Evolutionary conservation across 2,329 filamentous ascomycete genomes (phyloP).

Genomic region (Colletotrichum simmondsii): DNA sequence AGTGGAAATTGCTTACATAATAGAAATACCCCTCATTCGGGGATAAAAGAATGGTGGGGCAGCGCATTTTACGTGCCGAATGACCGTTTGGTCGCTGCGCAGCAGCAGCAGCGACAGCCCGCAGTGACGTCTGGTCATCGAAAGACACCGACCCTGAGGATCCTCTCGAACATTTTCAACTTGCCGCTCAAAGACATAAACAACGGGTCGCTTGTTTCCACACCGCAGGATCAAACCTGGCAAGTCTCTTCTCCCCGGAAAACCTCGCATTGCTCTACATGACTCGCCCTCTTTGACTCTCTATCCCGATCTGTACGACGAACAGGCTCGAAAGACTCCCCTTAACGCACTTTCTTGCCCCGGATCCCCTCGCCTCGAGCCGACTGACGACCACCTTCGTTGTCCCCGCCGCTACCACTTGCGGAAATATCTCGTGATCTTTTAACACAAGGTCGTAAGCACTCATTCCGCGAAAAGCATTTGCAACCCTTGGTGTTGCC

Average conservation of each 20-base stretch:
- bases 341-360: background rate
- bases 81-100: slow-evolving; percentile 12
- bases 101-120: background rate
- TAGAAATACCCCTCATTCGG: slow-evolving; percentile 28
- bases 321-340: background rate
- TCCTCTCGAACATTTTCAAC: slow-evolving; percentile 6
- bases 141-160: background rate
- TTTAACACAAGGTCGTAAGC: background rate
- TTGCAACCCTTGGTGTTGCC: background rate
- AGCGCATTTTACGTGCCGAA: slow-evolving; percentile 14
- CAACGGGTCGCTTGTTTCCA: slow-evolving; percentile 29
- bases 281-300: background rate
- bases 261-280: background rate
- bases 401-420: background rate
- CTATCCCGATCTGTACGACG: background rate
- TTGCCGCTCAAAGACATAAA: slow-evolving; percentile 26
- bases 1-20: background rate
- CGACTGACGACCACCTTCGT: background rate
- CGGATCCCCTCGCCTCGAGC: slow-evolving; percentile 6
- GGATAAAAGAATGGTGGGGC: slow-evolving; percentile 22
- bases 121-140: slow-evolving; percentile 26
- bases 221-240: slow-evolving; percentile 13
- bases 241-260: background rate
- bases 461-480: background rate
- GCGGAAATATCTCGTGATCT: background rate